Conservation (phyloP, 1,284 basidiomycete genomes). For the Sanghuangporus baumii region DNA sequence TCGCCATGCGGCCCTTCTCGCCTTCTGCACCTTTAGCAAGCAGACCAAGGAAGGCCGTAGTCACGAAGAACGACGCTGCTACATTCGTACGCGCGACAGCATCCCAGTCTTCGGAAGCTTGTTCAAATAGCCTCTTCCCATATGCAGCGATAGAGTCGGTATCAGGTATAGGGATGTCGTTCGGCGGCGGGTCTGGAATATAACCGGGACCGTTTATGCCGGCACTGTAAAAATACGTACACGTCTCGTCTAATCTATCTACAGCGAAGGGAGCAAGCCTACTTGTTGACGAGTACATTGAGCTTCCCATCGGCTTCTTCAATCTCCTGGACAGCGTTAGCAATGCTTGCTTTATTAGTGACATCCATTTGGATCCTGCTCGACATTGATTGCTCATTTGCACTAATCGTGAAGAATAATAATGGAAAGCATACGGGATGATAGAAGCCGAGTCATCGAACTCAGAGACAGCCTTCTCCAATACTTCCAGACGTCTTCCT, state of each 20-base stretch:
- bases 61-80: constrained; percentile 28
- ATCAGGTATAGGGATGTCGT: not conserved
- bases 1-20: constrained; percentile 21
- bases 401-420: not conserved
- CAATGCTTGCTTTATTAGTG: constrained; percentile 62
- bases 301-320: constrained; percentile 52
- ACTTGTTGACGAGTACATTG: constrained; percentile 80
- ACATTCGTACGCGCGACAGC: constrained; percentile 25
- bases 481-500: constrained; percentile 57
- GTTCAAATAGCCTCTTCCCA: constrained; percentile 25
- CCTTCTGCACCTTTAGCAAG: constrained; percentile 24
- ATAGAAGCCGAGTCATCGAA: constrained; percentile 32
- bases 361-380: constrained; percentile 62
- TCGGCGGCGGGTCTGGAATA: not conserved
- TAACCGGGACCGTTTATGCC: not conserved
- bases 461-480: constrained; percentile 47
- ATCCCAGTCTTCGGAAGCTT: constrained; percentile 26
- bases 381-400: not conserved
- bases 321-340: constrained; percentile 40
- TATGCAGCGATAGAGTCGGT: constrained; percentile 15
- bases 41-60: constrained; percentile 29
- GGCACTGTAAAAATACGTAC: constrained; percentile 21
- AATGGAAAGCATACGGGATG: constrained; percentile 4
- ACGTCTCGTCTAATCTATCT: constrained; percentile 48
- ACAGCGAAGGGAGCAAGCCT: constrained; percentile 46